phyloP scores from a whole-genome alignment of 192 early-diverging fungal genomes.

The Podila epicladia region DNA sequence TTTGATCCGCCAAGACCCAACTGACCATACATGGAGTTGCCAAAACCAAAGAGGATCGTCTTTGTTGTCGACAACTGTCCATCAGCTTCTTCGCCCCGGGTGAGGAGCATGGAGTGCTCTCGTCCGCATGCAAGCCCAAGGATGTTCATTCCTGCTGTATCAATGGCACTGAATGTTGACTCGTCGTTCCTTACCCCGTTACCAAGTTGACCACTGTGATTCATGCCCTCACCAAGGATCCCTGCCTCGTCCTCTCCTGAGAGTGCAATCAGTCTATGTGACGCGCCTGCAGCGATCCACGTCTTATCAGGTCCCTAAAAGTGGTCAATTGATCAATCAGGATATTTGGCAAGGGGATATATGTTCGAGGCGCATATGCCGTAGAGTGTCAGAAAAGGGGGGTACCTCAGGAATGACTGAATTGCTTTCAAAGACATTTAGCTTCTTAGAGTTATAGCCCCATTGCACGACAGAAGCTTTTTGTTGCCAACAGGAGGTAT shows the following conservation, averaged over 20 bases:
- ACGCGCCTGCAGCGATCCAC: conserved; percentile 42
- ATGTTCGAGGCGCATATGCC: too few species aligned
- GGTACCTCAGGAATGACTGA: conserved; percentile 25
- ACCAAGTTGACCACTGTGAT: conserved; percentile 63
- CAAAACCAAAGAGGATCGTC: conserved; percentile 64
- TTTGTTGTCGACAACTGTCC: conserved; percentile 1
- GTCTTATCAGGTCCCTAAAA: conserved; percentile 27
- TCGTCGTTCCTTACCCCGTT: conserved; percentile 10
- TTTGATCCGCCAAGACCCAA: conserved; percentile 63
- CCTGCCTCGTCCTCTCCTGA: conserved; percentile 33
- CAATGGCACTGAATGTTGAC: conserved; percentile 19
- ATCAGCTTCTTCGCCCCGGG: conserved; percentile 7
- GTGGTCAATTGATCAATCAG: not conserved
- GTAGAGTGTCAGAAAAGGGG: not conserved
- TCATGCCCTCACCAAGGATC: conserved; percentile 59
- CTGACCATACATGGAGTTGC: conserved; percentile 77
- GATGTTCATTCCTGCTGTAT: conserved; percentile 38
- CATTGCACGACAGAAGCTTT: conserved; percentile 36
- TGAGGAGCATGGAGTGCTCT: conserved; percentile 72
- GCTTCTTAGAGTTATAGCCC: conserved; percentile 29
- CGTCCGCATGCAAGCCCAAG: conserved; percentile 68
- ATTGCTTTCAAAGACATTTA: conserved; percentile 24
- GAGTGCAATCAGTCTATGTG: conserved; percentile 35
- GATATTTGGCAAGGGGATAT: not conserved
- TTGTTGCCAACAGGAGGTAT: conserved; percentile 14